These are phyloP conservation scores for Lotus japonicus DNA, from an alignment of 306 rosid genomes.

Conservation along the genomic window DNA sequence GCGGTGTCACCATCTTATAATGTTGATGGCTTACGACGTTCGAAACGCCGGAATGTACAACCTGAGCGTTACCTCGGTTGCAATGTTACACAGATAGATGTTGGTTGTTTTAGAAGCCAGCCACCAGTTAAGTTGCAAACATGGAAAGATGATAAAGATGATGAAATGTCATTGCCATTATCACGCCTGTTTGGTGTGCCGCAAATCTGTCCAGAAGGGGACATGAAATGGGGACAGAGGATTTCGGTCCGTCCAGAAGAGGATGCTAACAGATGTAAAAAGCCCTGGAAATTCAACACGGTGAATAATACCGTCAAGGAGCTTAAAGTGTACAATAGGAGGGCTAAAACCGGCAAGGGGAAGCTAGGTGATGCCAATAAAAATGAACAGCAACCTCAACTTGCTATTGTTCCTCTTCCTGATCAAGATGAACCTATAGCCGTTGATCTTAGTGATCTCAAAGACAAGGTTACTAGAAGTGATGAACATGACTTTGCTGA, in stretches of 20 bases:
- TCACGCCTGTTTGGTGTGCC: constrained; percentile 35
- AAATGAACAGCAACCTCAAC: constrained; percentile 28
- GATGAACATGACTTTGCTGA: constrained; percentile 28
- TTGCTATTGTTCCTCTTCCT: constrained; percentile 48
- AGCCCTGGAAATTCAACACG: constrained; percentile 4
- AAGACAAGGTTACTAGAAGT: constrained; percentile 22
- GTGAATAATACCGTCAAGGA: neutral
- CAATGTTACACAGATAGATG: constrained; percentile 42
- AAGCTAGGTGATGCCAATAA: constrained; percentile 25
- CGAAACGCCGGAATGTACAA: constrained; percentile 73
- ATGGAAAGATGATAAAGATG: constrained; percentile 46
- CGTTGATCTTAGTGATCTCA: constrained; percentile 22
- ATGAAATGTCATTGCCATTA: constrained; percentile 58
- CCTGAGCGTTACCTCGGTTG: constrained; percentile 86
- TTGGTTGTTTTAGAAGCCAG: constrained; percentile 52
- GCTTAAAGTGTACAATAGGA: constrained; percentile 24
- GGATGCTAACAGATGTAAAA: constrained; percentile 9
- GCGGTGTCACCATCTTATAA: constrained; percentile 22
- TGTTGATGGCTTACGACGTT: constrained; percentile 58
- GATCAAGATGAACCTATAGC: constrained; percentile 32
- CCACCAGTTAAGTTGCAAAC: constrained; percentile 42
- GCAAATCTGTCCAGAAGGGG: constrained; percentile 14
- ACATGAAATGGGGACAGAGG: neutral
- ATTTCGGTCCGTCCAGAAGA: neutral
- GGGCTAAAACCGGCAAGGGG: constrained; percentile 8